Evolutionary conservation across 1,284 basidiomycete species (phyloP).

Genomic region (Gomphus bonarii): DNA sequence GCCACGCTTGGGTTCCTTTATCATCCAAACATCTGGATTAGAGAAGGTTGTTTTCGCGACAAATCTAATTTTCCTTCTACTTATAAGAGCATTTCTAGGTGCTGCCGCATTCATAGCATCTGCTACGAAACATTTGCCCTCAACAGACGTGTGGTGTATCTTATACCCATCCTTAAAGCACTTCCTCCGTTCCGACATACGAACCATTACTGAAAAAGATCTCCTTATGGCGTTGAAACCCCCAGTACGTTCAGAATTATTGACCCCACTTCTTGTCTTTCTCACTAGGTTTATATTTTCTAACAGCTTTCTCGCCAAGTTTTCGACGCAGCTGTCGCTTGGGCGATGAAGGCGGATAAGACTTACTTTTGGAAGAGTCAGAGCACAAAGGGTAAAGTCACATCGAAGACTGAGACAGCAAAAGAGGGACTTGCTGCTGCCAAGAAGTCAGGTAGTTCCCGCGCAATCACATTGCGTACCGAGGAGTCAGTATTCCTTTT

Average conservation of each 20-base stretch:
- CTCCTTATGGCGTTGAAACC: conserved; percentile 68
- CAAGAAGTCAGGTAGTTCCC: conserved; percentile 39
- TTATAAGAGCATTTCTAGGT: conserved; percentile 32
- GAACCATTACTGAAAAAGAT: conserved; percentile 61
- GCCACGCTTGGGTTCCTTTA: conserved; percentile 82
- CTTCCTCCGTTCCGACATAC: conserved; percentile 81
- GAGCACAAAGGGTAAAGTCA: conserved; percentile 24
- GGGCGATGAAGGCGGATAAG: conserved; percentile 77
- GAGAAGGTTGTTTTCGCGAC: conserved; percentile 49
- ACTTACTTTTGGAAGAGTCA: conserved; percentile 66
- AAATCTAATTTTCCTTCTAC: not conserved
- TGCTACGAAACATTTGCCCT: conserved; percentile 66
- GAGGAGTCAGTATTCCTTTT: conserved; percentile 51
- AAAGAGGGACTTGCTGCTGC: conserved; percentile 58
- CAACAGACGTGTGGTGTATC: conserved; percentile 93
- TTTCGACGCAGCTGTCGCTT: conserved; percentile 77
- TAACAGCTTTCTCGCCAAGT: conserved; percentile 66
- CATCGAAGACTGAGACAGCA: conserved; percentile 49
- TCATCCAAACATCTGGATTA: conserved; percentile 95
- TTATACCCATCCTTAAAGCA: conserved; percentile 86
- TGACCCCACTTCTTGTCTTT: not conserved
- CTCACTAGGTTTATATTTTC: conserved; percentile 7
- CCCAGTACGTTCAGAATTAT: conserved; percentile 46
- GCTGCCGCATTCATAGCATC: conserved; percentile 82
- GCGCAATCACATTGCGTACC: conserved; percentile 35